Percentiles rank a stretch among this genome's conserved stretches.
Conservation (phyloP, 2,329 filamentous ascomycete genomes). For the Polychaeton citri region DNA sequence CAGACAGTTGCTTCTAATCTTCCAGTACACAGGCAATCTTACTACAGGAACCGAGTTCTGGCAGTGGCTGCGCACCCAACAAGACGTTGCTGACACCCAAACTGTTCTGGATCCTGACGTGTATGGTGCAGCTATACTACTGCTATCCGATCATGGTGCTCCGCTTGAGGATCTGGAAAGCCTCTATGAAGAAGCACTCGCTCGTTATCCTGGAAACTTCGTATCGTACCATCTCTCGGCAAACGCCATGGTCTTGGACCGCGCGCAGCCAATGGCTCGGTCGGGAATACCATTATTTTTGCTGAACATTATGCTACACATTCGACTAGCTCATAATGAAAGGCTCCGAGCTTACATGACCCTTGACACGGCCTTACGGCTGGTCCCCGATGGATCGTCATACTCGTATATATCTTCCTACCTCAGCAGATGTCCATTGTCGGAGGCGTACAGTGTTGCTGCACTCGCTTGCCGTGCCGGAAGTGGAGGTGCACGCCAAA, state of each 20-base stretch:
- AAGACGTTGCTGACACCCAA: constrained; percentile 19
- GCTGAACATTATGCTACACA: constrained; percentile 35
- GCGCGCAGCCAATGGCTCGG: constrained; percentile 20
- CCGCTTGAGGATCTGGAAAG: constrained; percentile 30
- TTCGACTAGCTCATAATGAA: constrained; percentile 32
- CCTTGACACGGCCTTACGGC: constrained; percentile 34
- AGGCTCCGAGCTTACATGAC: constrained; percentile 36
- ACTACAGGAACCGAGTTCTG: constrained; percentile 27
- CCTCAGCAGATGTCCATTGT: constrained; percentile 30
- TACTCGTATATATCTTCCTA: constrained; percentile 26
- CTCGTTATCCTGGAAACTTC: constrained; percentile 34
- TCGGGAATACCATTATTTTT: constrained; percentile 25
- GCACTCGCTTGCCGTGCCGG: constrained; percentile 36
- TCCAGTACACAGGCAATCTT: constrained; percentile 30
- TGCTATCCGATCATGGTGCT: constrained; percentile 29
- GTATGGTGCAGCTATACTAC: constrained; percentile 38
- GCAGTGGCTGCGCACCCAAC: constrained; percentile 32
- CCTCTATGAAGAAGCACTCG: constrained; percentile 31
- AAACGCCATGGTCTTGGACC: constrained; percentile 32
- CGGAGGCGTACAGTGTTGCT: constrained; percentile 35
- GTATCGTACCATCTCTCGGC: constrained; percentile 34
- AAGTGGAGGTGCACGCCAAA: constrained; percentile 15
- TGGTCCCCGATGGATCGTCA: constrained; percentile 26
- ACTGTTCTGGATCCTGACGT: constrained; percentile 11
- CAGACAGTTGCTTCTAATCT: constrained; percentile 34